Percentiles rank a stretch among this genome's conserved stretches.
phyloP scores from a whole-genome alignment of 2,329 filamentous ascomycete genomes.

The Epichloe coenophiala region DNA sequence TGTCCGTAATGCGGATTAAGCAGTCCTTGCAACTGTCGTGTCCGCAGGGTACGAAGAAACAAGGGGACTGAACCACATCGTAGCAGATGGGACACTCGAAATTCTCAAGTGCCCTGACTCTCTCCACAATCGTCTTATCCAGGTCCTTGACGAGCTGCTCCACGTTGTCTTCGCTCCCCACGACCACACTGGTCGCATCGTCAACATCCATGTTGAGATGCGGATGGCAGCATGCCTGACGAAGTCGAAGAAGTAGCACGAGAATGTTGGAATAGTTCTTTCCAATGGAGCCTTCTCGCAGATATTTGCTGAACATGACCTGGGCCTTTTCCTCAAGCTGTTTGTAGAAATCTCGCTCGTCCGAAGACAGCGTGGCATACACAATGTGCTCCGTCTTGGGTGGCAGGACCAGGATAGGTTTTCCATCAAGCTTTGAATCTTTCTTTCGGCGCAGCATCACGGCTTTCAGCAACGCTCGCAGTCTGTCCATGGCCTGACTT shows the following conservation, averaged over 20 bases:
- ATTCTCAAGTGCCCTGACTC: slow-evolving; percentile 43
- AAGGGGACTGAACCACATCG: slow-evolving; percentile 60
- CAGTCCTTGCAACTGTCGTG: slow-evolving; percentile 71
- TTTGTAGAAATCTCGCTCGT: slow-evolving; percentile 68
- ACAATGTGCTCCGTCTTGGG: slow-evolving; percentile 64
- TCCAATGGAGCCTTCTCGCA: slow-evolving; percentile 54
- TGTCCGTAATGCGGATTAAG: slow-evolving; percentile 55
- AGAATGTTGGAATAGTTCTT: slow-evolving; percentile 64
- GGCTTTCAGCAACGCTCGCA: slow-evolving; percentile 65
- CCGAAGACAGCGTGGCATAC: slow-evolving; percentile 54
- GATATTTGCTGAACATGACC: slow-evolving; percentile 63
- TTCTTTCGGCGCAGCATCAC: slow-evolving; percentile 77
- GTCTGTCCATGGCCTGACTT: slow-evolving; percentile 51
- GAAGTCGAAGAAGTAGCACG: slow-evolving; percentile 66
- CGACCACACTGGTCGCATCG: slow-evolving; percentile 20
- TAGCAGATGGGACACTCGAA: slow-evolving; percentile 79
- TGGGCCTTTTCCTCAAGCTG: slow-evolving; percentile 56
- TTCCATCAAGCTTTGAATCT: slow-evolving; percentile 62
- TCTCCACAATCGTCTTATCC: slow-evolving; percentile 44
- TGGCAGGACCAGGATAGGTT: slow-evolving; percentile 67
- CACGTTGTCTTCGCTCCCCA: slow-evolving; percentile 31
- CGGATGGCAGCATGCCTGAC: slow-evolving; percentile 48
- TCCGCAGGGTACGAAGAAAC: slow-evolving; percentile 71
- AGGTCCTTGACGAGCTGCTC: slow-evolving; percentile 50
- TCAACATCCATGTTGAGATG: slow-evolving; percentile 20